Evolutionary conservation across 495 filamentous ascomycete species (phyloP).

Genomic region (Aspergillus egyptiacus): DNA sequence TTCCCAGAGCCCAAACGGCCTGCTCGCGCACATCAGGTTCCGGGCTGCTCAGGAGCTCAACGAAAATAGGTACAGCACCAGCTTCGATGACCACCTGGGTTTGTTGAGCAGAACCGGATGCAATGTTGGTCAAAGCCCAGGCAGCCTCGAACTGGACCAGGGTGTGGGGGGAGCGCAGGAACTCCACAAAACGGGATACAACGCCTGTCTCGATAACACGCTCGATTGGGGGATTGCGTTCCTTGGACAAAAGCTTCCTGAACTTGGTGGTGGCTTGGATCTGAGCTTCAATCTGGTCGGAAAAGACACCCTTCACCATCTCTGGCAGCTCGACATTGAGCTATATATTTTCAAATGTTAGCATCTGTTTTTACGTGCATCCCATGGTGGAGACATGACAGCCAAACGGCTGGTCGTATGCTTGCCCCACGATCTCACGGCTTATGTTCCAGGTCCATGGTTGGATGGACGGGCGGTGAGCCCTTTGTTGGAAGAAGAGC

Average conservation of each 20-base stretch:
- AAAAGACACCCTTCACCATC: slow-evolving; percentile 98
- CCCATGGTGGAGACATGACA: neutral
- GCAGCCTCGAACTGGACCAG: slow-evolving; percentile 99
- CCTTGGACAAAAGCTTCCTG: slow-evolving; percentile 94
- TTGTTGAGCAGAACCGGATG: slow-evolving; percentile 92
- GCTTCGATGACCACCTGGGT: slow-evolving; percentile 99
- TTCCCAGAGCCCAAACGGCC: slow-evolving; percentile 97
- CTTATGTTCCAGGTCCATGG: slow-evolving; percentile 11
- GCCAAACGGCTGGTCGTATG: slow-evolving; percentile 14
- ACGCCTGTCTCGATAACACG: slow-evolving; percentile 99
- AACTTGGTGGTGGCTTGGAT: slow-evolving; percentile 99
- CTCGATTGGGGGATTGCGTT: slow-evolving; percentile 98
- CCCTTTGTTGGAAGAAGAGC: slow-evolving; percentile 14
- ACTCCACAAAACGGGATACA: slow-evolving; percentile 94
- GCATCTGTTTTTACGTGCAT: slow-evolving; percentile 15
- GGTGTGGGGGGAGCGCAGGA: slow-evolving; percentile 96
- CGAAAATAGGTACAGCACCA: slow-evolving; percentile 96
- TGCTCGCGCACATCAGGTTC: slow-evolving; percentile 99
- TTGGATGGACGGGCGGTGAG: slow-evolving; percentile 41
- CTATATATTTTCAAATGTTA: slow-evolving; percentile 50
- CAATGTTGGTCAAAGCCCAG: slow-evolving; percentile 99
- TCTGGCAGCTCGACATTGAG: slow-evolving; percentile 95
- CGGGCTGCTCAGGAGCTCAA: slow-evolving; percentile 88
- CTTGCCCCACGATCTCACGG: neutral
- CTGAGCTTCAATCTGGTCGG: slow-evolving; percentile 94